A percentile compares a stretch with the other conserved stretches of the same genome.
Conservation (phyloP, 2,329 filamentous ascomycete species). For the Aureobasidium subglaciale region DNA sequence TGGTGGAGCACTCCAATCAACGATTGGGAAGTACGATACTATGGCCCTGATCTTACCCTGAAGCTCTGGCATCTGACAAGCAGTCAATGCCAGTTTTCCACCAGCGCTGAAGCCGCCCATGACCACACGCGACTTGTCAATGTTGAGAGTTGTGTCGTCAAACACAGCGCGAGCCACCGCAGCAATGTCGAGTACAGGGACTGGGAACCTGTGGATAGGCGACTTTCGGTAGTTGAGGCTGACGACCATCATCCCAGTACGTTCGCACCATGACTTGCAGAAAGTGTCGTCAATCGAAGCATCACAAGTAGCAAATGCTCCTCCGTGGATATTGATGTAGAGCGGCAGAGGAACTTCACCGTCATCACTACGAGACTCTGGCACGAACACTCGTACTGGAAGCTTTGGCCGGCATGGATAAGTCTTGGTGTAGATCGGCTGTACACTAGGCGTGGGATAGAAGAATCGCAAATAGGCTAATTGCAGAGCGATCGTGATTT, state of each 20-base stretch:
- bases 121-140: neutral
- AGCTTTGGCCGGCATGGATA: neutral
- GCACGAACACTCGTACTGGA: neutral
- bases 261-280: neutral
- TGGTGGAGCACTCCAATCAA: neutral
- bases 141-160: neutral
- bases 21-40: neutral
- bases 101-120: conserved; percentile 4
- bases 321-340: neutral
- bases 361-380: neutral
- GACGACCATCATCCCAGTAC: neutral
- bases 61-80: neutral
- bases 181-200: neutral
- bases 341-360: neutral
- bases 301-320: neutral
- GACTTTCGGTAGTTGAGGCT: neutral
- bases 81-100: neutral
- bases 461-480: neutral
- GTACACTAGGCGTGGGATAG: neutral
- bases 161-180: neutral
- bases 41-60: neutral
- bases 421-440: neutral
- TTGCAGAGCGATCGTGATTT: neutral
- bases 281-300: neutral
- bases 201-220: neutral